Percentiles rank a stretch among this genome's conserved stretches.
Conservation (phyloP, 331 rosid genomes). For the Acacia pycnantha region DNA sequence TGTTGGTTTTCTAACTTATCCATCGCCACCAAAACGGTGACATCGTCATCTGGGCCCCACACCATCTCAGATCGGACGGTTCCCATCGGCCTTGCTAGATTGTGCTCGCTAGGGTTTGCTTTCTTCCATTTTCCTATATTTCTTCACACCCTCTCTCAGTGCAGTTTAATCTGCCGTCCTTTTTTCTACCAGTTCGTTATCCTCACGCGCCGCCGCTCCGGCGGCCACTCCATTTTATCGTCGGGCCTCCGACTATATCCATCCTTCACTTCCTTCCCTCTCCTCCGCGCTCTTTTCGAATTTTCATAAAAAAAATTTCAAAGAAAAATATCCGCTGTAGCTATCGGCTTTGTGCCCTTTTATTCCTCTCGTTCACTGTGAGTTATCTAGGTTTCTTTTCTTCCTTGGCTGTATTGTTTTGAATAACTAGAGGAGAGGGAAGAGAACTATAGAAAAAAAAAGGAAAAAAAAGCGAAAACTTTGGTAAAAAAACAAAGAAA, state of each 20-base stretch:
- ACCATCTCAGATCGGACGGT: slow-evolving; percentile 34
- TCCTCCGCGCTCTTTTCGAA: slow-evolving; percentile 38
- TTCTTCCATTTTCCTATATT: slow-evolving; percentile 7
- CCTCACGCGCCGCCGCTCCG: slow-evolving; percentile 62
- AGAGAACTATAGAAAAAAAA: slow-evolving; percentile 37
- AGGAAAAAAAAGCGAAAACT: not conserved
- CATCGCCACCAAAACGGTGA: not conserved
- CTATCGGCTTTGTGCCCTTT: not conserved
- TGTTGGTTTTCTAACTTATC: not conserved
- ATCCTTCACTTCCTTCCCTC: slow-evolving; percentile 73
- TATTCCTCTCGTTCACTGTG: not conserved
- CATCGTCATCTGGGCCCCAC: slow-evolving; percentile 40
- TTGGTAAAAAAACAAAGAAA: not conserved
- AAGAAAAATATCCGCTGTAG: not conserved
- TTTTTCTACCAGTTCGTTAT: not conserved
- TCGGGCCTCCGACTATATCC: slow-evolving; percentile 54
- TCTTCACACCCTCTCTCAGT: slow-evolving; percentile 20
- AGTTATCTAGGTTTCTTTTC: slow-evolving; percentile 31
- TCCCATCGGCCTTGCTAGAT: slow-evolving; percentile 32
- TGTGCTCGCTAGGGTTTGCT: slow-evolving; percentile 42
- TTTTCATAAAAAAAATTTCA: not conserved
- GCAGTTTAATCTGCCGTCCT: slow-evolving; percentile 62
- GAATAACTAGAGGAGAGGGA: slow-evolving; percentile 98
- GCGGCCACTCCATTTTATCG: slow-evolving; percentile 42
- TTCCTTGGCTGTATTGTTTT: slow-evolving; percentile 47